Conservation (phyloP, 257 asterid genomes). For the Solanum microdontum region DNA sequence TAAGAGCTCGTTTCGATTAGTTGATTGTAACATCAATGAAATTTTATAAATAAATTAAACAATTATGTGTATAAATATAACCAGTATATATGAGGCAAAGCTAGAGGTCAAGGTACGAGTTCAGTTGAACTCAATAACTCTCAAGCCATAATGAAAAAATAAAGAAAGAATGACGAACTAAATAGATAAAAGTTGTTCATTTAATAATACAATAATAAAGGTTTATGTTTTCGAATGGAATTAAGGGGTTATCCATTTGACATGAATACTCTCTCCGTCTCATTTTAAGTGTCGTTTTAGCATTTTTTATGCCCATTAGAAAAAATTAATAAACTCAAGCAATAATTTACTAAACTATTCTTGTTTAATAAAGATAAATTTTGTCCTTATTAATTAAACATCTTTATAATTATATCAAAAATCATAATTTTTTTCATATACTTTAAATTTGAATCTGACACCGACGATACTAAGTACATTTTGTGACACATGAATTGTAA, state of each 20-base stretch:
- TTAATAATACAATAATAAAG: neutral
- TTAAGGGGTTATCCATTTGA: neutral
- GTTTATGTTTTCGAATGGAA: neutral
- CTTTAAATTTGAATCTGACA: neutral
- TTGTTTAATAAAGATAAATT: neutral
- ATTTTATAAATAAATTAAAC: neutral
- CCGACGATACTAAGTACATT: neutral
- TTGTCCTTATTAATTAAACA: too few species aligned
- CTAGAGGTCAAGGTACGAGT: neutral
- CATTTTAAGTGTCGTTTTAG: neutral
- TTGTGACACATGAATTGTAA: neutral
- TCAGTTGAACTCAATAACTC: neutral
- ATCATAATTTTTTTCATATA: neutral
- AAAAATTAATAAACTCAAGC: neutral
- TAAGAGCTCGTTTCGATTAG: neutral
- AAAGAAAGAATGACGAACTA: too few species aligned
- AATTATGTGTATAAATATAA: neutral
- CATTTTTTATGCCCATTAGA: neutral
- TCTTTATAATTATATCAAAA: too few species aligned
- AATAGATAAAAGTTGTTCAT: neutral
- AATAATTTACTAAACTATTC: neutral
- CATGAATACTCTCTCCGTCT: neutral
- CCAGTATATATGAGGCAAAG: neutral
- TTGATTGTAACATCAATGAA: neutral
- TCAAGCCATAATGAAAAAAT: neutral